Evolutionary conservation across 176 grass and related monocot species (phyloP).

Genomic region (Typha latifolia): DNA sequence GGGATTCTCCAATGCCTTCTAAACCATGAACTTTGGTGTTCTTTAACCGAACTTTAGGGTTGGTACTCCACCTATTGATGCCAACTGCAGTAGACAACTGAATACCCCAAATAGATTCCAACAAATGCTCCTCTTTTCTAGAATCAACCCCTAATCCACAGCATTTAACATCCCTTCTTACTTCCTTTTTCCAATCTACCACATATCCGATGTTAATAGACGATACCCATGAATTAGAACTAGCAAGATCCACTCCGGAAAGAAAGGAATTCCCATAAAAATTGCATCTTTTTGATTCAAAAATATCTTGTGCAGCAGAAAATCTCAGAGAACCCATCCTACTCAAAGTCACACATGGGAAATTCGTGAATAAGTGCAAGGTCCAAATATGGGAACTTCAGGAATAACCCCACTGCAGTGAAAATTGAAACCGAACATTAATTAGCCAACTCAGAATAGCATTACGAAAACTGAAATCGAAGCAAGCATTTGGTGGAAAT

Average conservation of each 20-base stretch:
- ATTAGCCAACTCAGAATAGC: background rate
- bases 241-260: conserved; percentile 34
- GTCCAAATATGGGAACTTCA: background rate
- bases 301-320: conserved; percentile 18
- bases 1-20: background rate
- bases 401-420: background rate
- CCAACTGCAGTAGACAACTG: background rate
- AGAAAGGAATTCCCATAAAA: conserved; percentile 17
- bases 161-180: background rate
- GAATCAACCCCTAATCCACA: conserved; percentile 4
- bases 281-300: conserved; percentile 32
- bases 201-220: conserved; percentile 13
- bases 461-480: no score
- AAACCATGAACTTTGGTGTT: conserved; percentile 17
- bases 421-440: background rate
- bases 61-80: background rate
- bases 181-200: conserved; percentile 8
- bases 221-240: conserved; percentile 30
- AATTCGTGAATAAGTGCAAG: background rate
- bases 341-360: background rate
- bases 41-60: conserved; percentile 18
- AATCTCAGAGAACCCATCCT: conserved; percentile 41
- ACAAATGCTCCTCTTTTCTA: background rate
- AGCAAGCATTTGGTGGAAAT: no score
- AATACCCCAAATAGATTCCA: no score